Evolutionary conservation across 73 alveolate species (phyloP).

Genomic region (Tetrahymena thermophila): DNA sequence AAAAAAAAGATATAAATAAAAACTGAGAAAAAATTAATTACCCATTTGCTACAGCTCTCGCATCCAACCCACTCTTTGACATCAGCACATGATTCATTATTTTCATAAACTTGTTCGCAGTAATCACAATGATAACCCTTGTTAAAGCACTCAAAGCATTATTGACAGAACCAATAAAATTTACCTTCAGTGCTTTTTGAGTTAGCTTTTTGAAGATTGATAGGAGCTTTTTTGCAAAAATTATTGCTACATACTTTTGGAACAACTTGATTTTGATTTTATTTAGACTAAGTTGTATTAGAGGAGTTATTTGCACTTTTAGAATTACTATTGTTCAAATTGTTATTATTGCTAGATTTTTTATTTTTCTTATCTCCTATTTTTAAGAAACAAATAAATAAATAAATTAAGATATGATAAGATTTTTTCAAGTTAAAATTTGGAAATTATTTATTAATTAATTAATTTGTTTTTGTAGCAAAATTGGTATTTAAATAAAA

Average conservation of each 20-base stretch:
- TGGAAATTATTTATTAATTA: too few relatives aligned
- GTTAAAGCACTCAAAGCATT: background rate
- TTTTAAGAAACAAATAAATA: background rate
- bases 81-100: background rate
- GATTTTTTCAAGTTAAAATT: too few relatives aligned
- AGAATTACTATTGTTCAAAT: background rate
- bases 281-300: background rate
- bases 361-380: background rate
- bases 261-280: background rate
- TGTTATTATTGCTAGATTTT: background rate
- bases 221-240: background rate
- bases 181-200: background rate
- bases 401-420: too few relatives aligned
- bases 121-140: background rate
- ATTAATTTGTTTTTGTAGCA: too few relatives aligned
- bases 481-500: too few relatives aligned
- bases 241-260: background rate
- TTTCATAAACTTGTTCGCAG: background rate
- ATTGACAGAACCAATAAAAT: background rate
- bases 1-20: background rate
- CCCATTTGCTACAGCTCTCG: background rate
- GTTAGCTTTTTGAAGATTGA: background rate
- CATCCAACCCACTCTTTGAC: background rate
- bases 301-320: background rate
- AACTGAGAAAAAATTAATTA: background rate